A percentile compares a stretch with the other conserved stretches of the same genome.
phyloP scores from a whole-genome alignment of 352 stramenopile genomes.

The Plasmopara viticola region DNA sequence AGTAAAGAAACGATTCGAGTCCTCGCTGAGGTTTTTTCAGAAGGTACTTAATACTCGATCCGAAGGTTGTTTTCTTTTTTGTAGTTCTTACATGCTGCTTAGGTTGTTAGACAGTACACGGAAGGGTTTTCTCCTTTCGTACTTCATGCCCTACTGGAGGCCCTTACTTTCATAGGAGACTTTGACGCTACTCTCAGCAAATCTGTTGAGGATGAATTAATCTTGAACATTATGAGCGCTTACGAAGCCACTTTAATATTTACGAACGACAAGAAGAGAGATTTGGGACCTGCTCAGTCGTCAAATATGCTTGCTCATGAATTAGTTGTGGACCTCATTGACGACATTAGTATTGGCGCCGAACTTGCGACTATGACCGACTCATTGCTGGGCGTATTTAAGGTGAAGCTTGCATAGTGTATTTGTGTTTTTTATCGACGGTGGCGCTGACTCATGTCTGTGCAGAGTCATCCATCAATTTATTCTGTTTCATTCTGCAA shows the following conservation, averaged over 20 bases:
- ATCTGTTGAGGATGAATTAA: slow-evolving; percentile 58
- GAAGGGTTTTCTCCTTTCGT: slow-evolving; percentile 35
- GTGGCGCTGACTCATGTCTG: neutral
- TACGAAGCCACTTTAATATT: slow-evolving; percentile 44
- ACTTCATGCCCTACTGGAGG: slow-evolving; percentile 62
- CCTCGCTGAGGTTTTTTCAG: slow-evolving; percentile 56
- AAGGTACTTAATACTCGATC: slow-evolving; percentile 29
- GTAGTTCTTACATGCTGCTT: neutral
- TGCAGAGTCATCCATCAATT: slow-evolving; percentile 66
- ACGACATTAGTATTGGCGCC: slow-evolving; percentile 52
- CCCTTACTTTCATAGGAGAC: slow-evolving; percentile 73
- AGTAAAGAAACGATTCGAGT: slow-evolving; percentile 57
- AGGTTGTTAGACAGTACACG: slow-evolving; percentile 49
- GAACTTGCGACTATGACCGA: slow-evolving; percentile 69
- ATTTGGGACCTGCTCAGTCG: slow-evolving; percentile 3
- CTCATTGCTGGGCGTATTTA: slow-evolving; percentile 62
- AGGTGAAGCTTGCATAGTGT: slow-evolving; percentile 31
- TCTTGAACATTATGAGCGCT: slow-evolving; percentile 64
- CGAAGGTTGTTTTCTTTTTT: neutral
- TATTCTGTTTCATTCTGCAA: slow-evolving; percentile 57
- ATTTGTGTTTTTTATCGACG: neutral
- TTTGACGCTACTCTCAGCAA: slow-evolving; percentile 63
- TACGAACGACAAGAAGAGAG: slow-evolving; percentile 2
- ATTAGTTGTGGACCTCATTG: slow-evolving; percentile 45
- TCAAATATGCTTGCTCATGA: slow-evolving; percentile 30